These are phyloP conservation scores for Tardiomyces digboiensis DNA, from an alignment of 1,139 yeast genomes.

Conservation along the genomic window DNA sequence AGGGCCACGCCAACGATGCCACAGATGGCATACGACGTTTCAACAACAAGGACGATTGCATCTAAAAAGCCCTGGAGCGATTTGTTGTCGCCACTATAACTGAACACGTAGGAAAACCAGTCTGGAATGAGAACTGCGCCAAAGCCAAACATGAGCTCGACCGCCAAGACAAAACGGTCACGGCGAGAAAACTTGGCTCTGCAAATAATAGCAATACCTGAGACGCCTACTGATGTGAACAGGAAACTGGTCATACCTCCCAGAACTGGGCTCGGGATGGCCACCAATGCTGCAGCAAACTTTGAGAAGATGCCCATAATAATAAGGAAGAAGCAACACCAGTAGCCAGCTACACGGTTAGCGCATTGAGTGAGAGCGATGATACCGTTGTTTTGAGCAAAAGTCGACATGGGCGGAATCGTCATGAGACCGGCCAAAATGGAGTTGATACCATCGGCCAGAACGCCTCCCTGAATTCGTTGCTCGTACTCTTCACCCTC, in stretches of 20 bases:
- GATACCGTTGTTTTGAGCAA: constrained; percentile 93
- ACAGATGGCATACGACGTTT: constrained; percentile 78
- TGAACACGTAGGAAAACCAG: constrained; percentile 72
- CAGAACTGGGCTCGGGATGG: constrained; percentile 76
- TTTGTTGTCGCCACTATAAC: constrained; percentile 59
- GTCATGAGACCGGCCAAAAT: constrained; percentile 54
- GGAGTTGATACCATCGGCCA: constrained; percentile 71
- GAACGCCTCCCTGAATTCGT: constrained; percentile 84
- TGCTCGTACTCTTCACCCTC: constrained; percentile 76
- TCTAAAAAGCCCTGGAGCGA: constrained; percentile 62
- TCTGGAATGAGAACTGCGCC: constrained; percentile 67
- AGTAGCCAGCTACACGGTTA: constrained; percentile 74
- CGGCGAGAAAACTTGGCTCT: constrained; percentile 74
- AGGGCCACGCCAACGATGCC: constrained; percentile 69
- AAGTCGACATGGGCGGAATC: constrained; percentile 76
- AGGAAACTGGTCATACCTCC: constrained; percentile 93
- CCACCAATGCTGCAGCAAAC: constrained; percentile 80
- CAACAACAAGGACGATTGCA: constrained; percentile 77
- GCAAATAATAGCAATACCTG: constrained; percentile 76
- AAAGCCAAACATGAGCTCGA: constrained; percentile 65
- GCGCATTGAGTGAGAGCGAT: constrained; percentile 89
- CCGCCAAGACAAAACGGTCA: constrained; percentile 76
- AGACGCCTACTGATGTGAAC: constrained; percentile 81
- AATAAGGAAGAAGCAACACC: constrained; percentile 77
- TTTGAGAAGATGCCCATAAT: constrained; percentile 84